These are phyloP conservation scores for Daldinia grandis DNA, from an alignment of 495 filamentous ascomycete species.

Conservation along the genomic window DNA sequence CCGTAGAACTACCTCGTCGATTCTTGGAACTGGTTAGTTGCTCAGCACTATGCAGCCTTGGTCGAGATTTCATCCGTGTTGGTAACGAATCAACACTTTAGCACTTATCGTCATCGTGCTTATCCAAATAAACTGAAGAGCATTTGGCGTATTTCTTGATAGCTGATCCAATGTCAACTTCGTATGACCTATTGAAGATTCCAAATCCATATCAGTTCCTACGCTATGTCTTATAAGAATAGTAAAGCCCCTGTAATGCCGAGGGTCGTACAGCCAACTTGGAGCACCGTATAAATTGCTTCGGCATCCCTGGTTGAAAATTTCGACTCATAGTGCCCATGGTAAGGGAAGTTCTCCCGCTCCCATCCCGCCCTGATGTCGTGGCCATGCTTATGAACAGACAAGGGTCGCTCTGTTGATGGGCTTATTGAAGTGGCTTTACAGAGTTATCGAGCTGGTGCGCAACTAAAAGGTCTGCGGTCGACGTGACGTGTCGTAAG, in stretches of 20 bases:
- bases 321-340: conserved; percentile 7
- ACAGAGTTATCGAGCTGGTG: conserved; percentile 3
- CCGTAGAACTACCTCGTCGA: conserved; percentile 4
- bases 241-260: neutral
- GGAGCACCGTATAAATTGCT: conserved; percentile 5
- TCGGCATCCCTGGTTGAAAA: conserved; percentile 7
- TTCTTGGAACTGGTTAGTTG: conserved; percentile 18
- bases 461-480: neutral
- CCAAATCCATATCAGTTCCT: conserved; percentile 12
- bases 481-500: neutral
- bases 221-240: conserved; percentile 14
- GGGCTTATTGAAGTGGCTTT: conserved; percentile 14
- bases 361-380: conserved; percentile 19
- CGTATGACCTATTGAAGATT: conserved; percentile 10
- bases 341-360: conserved; percentile 4
- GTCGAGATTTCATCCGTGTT: conserved; percentile 7
- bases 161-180: conserved; percentile 15
- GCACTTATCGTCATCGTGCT: conserved; percentile 17
- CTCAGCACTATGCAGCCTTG: conserved; percentile 1
- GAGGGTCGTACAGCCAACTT: conserved; percentile 1
- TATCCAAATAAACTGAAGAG: conserved; percentile 23
- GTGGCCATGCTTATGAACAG: conserved; percentile 2
- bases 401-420: neutral
- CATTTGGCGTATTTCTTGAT: conserved; percentile 6
- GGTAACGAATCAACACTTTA: conserved; percentile 8